Conservation (phyloP, 108 stramenopile species). For the Conticribra guillardii region DNA sequence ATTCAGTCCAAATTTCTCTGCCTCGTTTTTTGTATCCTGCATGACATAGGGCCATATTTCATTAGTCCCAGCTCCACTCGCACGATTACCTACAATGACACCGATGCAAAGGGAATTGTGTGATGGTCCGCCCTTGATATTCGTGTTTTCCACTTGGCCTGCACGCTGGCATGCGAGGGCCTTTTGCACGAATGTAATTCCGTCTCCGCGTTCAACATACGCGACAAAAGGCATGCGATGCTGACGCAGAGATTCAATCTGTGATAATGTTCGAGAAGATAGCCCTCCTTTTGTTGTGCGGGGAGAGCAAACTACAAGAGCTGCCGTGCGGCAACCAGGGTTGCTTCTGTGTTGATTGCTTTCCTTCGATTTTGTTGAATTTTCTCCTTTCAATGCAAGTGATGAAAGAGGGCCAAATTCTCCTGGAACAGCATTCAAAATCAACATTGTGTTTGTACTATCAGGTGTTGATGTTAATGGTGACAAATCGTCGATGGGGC, state of each 20-base stretch:
- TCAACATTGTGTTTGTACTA: background rate
- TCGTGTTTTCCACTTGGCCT: constrained; percentile 31
- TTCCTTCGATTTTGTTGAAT: background rate
- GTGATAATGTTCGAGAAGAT: constrained; percentile 26
- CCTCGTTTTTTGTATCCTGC: constrained; percentile 76
- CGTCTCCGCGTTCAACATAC: constrained; percentile 80
- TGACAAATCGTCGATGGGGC: constrained; percentile 13
- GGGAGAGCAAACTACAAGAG: constrained; percentile 37
- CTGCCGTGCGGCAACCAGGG: constrained; percentile 3
- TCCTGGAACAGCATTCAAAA: constrained; percentile 29
- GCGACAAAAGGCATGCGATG: constrained; percentile 44
- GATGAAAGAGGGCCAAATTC: constrained; percentile 25
- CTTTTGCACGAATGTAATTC: constrained; percentile 79
- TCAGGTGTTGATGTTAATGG: background rate
- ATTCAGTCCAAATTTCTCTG: constrained; percentile 37
- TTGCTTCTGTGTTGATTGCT: constrained; percentile 1
- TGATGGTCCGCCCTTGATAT: background rate
- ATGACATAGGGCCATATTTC: constrained; percentile 85
- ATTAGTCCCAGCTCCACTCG: constrained; percentile 27
- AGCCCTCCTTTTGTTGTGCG: constrained; percentile 43
- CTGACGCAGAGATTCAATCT: constrained; percentile 20
- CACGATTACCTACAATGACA: constrained; percentile 74
- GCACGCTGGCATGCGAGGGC: constrained; percentile 70
- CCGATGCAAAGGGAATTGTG: constrained; percentile 30
- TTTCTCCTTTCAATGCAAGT: background rate